Evolutionary conservation across 352 stramenopile genomes (phyloP).

Genomic region (Pythium inflatum): DNA sequence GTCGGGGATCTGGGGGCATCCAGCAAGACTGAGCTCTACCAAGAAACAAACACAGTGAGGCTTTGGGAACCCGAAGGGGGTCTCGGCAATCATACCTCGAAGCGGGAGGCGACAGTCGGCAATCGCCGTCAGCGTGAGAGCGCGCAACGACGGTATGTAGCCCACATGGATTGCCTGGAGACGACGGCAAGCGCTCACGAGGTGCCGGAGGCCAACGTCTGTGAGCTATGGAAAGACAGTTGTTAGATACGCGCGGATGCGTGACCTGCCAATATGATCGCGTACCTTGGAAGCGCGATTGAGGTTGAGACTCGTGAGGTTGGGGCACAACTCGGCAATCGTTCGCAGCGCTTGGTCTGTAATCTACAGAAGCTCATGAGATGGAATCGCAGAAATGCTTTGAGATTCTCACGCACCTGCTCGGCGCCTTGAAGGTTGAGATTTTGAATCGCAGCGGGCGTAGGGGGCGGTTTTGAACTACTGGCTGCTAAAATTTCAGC

Average conservation of each 20-base stretch:
- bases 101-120: constrained; percentile 56
- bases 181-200: constrained; percentile 52
- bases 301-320: constrained; percentile 52
- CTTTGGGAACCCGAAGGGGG: too few species aligned
- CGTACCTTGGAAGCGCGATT: constrained; percentile 46
- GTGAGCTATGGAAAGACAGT: constrained; percentile 49
- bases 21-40: constrained; percentile 65
- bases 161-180: constrained; percentile 63
- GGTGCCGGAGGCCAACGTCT: constrained; percentile 55
- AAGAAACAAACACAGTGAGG: not conserved
- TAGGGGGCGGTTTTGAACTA: not conserved
- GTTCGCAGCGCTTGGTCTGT: constrained; percentile 47
- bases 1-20: constrained; percentile 74
- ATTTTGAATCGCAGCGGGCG: constrained; percentile 1
- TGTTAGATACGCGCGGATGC: too few species aligned
- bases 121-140: constrained; percentile 54
- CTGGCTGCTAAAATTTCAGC: constrained; percentile 27
- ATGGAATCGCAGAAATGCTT: not conserved
- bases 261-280: not conserved
- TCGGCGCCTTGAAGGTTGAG: constrained; percentile 71
- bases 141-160: constrained; percentile 56
- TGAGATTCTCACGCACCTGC: constrained; percentile 31
- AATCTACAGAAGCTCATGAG: constrained; percentile 33
- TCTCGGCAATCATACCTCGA: constrained; percentile 43
- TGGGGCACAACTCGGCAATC: constrained; percentile 39